phyloP scores from a whole-genome alignment of 257 asterid species.

The Nicotiana noctiflora region DNA sequence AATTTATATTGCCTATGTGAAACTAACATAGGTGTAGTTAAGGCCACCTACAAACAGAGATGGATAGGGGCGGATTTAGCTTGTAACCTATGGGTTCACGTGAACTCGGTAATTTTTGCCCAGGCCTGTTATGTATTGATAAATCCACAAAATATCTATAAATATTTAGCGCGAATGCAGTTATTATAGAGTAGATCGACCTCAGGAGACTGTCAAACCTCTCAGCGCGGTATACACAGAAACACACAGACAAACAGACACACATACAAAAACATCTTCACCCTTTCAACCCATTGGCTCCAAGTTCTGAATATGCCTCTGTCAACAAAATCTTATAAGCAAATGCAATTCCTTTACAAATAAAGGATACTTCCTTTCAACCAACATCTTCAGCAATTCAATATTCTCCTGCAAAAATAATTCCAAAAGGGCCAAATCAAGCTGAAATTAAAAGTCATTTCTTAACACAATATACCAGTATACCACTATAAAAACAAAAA shows the following conservation, averaged over 20 bases:
- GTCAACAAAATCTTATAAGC: background rate
- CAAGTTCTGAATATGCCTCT: background rate
- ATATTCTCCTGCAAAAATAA: constrained; percentile 41
- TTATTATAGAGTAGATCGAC: too few relatives aligned
- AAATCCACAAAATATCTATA: too few relatives aligned
- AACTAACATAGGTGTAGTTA: background rate
- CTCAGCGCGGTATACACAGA: too few relatives aligned
- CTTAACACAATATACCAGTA: background rate
- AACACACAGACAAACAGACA: too few relatives aligned
- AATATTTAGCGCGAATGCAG: too few relatives aligned
- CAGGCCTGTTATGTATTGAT: too few relatives aligned
- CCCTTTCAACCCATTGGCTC: background rate
- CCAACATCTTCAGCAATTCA: constrained; percentile 45
- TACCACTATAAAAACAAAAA: background rate
- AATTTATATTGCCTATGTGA: background rate
- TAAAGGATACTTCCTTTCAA: constrained; percentile 64
- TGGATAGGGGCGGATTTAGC: background rate
- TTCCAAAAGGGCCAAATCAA: constrained; percentile 8
- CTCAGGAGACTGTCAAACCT: too few relatives aligned
- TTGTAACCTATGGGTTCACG: background rate
- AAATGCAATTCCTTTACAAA: background rate
- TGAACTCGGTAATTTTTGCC: background rate
- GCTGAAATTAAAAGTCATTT: background rate
- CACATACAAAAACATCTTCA: background rate
- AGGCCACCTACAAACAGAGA: background rate